These are phyloP conservation scores for Dysphania ambrosioides DNA, from an alignment of 148 eudicot genomes.

Conservation along the genomic window DNA sequence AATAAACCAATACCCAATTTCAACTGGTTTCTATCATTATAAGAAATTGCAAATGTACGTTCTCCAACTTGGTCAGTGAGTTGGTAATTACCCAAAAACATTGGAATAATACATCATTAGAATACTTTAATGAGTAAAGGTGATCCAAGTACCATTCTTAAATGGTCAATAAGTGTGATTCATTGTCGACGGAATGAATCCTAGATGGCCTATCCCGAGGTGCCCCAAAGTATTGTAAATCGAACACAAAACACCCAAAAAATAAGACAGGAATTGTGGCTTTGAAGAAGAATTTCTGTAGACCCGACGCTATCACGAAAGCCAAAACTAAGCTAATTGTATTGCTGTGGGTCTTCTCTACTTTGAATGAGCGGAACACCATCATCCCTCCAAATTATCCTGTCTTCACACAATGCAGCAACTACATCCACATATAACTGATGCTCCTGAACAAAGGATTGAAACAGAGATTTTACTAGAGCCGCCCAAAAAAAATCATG, in stretches of 20 bases:
- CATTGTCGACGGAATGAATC: not conserved
- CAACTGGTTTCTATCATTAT: not conserved
- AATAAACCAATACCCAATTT: not conserved
- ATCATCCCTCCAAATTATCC: constrained; percentile 77
- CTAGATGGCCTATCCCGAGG: not conserved
- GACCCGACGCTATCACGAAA: constrained; percentile 1
- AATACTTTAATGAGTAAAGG: not conserved
- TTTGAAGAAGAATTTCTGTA: not conserved
- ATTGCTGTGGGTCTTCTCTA: constrained; percentile 53
- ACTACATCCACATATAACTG: constrained; percentile 69
- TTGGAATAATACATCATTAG: not conserved
- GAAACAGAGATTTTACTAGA: not conserved
- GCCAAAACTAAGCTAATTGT: constrained; percentile 28
- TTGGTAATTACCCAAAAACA: not conserved
- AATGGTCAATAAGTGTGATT: not conserved
- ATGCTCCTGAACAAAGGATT: constrained; percentile 55
- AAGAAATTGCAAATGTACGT: not conserved
- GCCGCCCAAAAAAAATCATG: not conserved
- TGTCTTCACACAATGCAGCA: constrained; percentile 70
- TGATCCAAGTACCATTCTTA: not conserved
- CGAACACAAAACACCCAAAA: not conserved
- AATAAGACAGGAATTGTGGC: not conserved
- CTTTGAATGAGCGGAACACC: constrained; percentile 80
- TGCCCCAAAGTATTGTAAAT: not conserved
- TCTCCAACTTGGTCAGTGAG: not conserved